A percentile compares a stretch with the other conserved stretches of the same genome.
phyloP scores from a whole-genome alignment of 169 alveolate species.

The Cryptosporidium sp. region DNA sequence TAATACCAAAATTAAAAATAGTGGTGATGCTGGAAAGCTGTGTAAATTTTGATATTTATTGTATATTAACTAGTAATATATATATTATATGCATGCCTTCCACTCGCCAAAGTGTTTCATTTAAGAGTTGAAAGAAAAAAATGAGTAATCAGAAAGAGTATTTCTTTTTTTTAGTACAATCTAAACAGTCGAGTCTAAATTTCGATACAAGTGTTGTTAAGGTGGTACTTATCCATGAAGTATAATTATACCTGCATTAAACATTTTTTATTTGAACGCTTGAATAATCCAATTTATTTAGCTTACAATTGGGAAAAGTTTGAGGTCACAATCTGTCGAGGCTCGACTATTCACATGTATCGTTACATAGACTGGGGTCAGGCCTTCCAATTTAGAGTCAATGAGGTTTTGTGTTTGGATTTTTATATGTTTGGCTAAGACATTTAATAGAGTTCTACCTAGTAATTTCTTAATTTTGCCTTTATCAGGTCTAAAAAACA shows the following conservation, averaged over 20 bases:
- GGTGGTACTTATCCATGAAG: background rate
- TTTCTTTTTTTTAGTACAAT: no score
- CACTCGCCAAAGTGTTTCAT: background rate
- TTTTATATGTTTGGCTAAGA: background rate
- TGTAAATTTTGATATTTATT: background rate
- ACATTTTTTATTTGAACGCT: no score
- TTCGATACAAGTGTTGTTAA: background rate
- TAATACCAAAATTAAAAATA: background rate
- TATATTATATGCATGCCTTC: background rate
- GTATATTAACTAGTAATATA: background rate
- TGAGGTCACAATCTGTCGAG: background rate
- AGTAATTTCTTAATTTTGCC: background rate
- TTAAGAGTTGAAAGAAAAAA: background rate
- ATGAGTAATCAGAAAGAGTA: no score
- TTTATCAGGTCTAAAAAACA: no score
- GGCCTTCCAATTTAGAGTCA: background rate
- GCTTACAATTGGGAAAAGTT: background rate
- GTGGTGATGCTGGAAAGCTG: slow-evolving; percentile 9
- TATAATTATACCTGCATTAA: no score
- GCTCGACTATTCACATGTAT: background rate
- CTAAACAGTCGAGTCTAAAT: background rate
- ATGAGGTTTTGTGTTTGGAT: background rate
- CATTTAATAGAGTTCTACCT: background rate
- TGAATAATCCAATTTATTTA: background rate
- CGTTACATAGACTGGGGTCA: background rate